Evolutionary conservation across 2,329 filamentous ascomycete species (phyloP).

Genomic region (Trichoderma atrobrunneum): DNA sequence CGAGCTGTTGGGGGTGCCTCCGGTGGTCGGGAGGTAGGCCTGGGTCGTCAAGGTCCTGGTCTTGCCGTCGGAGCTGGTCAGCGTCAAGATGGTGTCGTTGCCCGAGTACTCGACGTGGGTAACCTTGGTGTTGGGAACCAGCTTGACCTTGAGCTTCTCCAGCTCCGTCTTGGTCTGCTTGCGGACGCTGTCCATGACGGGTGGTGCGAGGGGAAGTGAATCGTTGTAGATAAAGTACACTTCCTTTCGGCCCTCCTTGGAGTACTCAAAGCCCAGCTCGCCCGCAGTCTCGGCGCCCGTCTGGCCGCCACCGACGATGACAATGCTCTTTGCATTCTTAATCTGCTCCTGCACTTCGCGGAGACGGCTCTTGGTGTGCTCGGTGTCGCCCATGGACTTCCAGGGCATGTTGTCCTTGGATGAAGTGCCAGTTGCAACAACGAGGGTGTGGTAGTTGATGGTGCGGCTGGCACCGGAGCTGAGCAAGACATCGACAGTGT

Average conservation of each 20-base stretch:
- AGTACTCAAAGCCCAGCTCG: slow-evolving; percentile 50
- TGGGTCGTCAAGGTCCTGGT: slow-evolving; percentile 40
- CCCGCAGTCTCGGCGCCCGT: slow-evolving; percentile 52
- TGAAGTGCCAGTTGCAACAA: slow-evolving; percentile 54
- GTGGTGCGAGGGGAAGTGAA: slow-evolving; percentile 38
- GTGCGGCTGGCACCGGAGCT: slow-evolving; percentile 34
- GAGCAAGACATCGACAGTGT: slow-evolving; percentile 42
- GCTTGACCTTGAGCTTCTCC: slow-evolving; percentile 42
- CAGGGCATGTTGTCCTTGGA: slow-evolving; percentile 46
- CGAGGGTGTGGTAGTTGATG: slow-evolving; percentile 49
- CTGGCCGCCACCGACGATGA: slow-evolving; percentile 50
- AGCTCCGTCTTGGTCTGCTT: slow-evolving; percentile 40
- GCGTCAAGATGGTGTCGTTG: slow-evolving; percentile 34
- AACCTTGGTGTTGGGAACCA: slow-evolving; percentile 41
- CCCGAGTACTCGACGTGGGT: slow-evolving; percentile 26
- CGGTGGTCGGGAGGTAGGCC: slow-evolving; percentile 48
- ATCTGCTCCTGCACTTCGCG: slow-evolving; percentile 38
- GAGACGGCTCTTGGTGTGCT: slow-evolving; percentile 41
- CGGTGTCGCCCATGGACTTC: slow-evolving; percentile 44
- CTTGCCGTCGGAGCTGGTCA: slow-evolving; percentile 34
- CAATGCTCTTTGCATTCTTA: slow-evolving; percentile 44
- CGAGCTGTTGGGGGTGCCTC: slow-evolving; percentile 43
- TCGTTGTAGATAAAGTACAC: slow-evolving; percentile 43
- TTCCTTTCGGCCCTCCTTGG: slow-evolving; percentile 42
- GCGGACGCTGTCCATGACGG: slow-evolving; percentile 37